A percentile compares a stretch with the other conserved stretches of the same genome.
phyloP scores from a whole-genome alignment of 2,329 filamentous ascomycete species.

The Fusarium sp. region DNA sequence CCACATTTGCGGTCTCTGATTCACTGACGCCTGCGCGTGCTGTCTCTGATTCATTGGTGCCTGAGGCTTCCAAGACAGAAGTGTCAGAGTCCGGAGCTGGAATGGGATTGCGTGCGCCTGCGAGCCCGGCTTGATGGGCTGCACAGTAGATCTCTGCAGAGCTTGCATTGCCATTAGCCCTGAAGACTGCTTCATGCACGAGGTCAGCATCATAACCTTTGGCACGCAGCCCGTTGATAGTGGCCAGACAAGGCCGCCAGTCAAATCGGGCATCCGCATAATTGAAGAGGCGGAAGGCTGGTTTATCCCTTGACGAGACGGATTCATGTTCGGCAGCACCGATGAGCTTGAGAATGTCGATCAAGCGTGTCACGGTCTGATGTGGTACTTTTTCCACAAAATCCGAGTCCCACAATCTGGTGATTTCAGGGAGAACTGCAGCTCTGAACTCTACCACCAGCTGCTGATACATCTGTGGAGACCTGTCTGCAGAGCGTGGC shows the following conservation, averaged over 20 bases:
- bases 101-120: slow-evolving; percentile 73
- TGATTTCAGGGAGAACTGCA: slow-evolving; percentile 79
- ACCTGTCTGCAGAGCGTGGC: slow-evolving; percentile 55
- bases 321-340: slow-evolving; percentile 82
- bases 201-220: slow-evolving; percentile 65
- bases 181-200: slow-evolving; percentile 82
- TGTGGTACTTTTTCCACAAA: slow-evolving; percentile 84
- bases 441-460: slow-evolving; percentile 88
- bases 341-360: slow-evolving; percentile 85
- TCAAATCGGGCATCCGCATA: slow-evolving; percentile 57
- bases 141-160: slow-evolving; percentile 80
- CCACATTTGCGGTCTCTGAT: slow-evolving; percentile 43
- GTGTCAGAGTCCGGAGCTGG: slow-evolving; percentile 67
- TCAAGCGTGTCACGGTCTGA: slow-evolving; percentile 79
- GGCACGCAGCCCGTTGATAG: slow-evolving; percentile 49
- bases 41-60: slow-evolving; percentile 37
- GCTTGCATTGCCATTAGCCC: slow-evolving; percentile 74
- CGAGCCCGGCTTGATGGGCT: slow-evolving; percentile 67
- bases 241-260: slow-evolving; percentile 53
- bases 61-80: slow-evolving; percentile 45
- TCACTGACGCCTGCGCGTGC: slow-evolving; percentile 28
- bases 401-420: slow-evolving; percentile 84
- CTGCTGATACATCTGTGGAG: slow-evolving; percentile 68
- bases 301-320: slow-evolving; percentile 69
- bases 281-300: slow-evolving; percentile 56